phyloP scores from a whole-genome alignment of 352 stramenopile species.

The Elongisporangium senticosum region DNA sequence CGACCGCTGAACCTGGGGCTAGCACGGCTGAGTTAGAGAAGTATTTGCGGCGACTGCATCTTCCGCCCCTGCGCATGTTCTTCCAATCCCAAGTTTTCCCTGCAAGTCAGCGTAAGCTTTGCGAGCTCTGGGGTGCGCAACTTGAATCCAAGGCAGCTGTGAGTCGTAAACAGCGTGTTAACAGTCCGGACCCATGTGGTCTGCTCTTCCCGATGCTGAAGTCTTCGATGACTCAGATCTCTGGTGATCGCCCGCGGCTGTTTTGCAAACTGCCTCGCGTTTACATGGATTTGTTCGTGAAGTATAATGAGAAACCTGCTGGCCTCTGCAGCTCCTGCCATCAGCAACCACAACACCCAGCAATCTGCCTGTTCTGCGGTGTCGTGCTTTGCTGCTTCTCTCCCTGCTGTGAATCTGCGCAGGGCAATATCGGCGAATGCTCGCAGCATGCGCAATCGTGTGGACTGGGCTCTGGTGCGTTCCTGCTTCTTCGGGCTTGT shows the following conservation, averaged over 20 bases:
- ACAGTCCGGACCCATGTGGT: neutral
- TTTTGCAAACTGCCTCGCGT: constrained; percentile 52
- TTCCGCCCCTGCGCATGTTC: constrained; percentile 62
- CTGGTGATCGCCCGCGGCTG: constrained; percentile 10
- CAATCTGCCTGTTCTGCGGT: constrained; percentile 73
- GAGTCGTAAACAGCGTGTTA: constrained; percentile 21
- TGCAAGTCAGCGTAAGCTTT: constrained; percentile 45
- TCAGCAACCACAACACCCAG: constrained; percentile 60
- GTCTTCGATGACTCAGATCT: constrained; percentile 1
- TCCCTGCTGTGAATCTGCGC: constrained; percentile 48
- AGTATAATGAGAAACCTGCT: constrained; percentile 62
- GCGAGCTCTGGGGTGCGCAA: constrained; percentile 68
- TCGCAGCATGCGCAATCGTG: constrained; percentile 67
- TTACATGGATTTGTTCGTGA: constrained; percentile 82
- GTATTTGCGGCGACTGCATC: constrained; percentile 51
- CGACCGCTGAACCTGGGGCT: neutral
- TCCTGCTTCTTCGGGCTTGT: constrained; percentile 68
- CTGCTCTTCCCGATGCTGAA: constrained; percentile 13
- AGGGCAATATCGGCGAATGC: constrained; percentile 64
- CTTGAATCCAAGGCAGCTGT: constrained; percentile 69
- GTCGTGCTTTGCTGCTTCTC: constrained; percentile 76
- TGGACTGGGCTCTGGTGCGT: constrained; percentile 50
- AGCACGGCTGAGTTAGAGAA: constrained; percentile 25
- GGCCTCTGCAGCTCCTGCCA: constrained; percentile 52
- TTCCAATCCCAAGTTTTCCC: constrained; percentile 63